Evolutionary conservation across 371 early-diverging fungal genomes (phyloP).

Genomic region (Chytridium lagenaria): DNA sequence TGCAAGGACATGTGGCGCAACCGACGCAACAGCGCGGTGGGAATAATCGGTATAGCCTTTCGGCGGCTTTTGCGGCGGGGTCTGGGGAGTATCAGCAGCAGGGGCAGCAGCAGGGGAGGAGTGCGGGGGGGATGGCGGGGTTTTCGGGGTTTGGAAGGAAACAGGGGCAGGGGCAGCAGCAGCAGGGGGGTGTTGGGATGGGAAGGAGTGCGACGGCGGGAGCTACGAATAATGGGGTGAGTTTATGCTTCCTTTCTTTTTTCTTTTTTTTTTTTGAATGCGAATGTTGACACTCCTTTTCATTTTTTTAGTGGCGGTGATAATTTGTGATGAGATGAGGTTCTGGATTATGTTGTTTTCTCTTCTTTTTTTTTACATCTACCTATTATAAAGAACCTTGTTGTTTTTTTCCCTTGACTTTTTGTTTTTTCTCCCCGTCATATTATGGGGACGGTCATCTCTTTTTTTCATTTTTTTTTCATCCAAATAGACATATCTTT

Average conservation of each 20-base stretch:
- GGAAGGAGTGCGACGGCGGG: background rate
- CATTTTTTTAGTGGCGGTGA: too few species aligned
- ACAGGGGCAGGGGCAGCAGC: background rate
- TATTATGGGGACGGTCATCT: too few species aligned
- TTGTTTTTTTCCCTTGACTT: too few species aligned
- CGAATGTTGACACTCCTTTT: too few species aligned
- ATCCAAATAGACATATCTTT: too few species aligned
- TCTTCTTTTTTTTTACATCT: too few species aligned
- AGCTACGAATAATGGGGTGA: background rate
- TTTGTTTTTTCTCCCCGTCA: too few species aligned
- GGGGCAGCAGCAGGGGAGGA: background rate
- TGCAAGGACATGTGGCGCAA: background rate
- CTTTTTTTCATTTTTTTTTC: too few species aligned
- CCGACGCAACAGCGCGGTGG: background rate
- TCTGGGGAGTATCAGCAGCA: too few species aligned
- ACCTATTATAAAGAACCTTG: too few species aligned
- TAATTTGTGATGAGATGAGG: too few species aligned
- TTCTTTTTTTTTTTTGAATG: constrained; percentile 3
- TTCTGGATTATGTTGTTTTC: too few species aligned
- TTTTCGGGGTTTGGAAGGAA: constrained; percentile 17
- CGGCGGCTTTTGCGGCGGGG: constrained; percentile 1
- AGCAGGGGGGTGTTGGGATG: constrained; percentile 1
- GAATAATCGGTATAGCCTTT: constrained; percentile 2
- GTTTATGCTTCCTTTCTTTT: background rate
- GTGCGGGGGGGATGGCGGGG: constrained; percentile 3